Evolutionary conservation across 2,329 filamentous ascomycete genomes (phyloP), one percentile per base, ranked within the genome.

Genomic region (Colletotrichum euphorbiae): DNA sequence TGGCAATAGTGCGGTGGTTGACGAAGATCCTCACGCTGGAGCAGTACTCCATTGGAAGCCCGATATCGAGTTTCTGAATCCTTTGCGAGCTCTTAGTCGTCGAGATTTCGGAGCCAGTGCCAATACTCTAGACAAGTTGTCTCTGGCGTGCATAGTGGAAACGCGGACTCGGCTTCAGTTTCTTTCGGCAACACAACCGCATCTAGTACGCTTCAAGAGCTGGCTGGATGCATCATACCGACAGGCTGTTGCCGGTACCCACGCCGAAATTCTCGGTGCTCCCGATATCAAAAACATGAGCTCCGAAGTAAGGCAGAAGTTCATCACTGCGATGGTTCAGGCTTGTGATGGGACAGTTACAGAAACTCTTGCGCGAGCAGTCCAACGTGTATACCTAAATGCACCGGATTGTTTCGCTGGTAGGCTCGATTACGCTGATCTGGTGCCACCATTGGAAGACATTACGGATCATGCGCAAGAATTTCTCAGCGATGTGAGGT

Each of bases 21-120:
- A 51, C 24, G 63, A 57, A 3, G 64, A 62, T 36, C 15, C 67
- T 2, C 67, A 67, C 8, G 67, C 63, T 0, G 67, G 62, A 6
- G 57, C 12, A 1, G 12, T 62, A 3, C 57, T 69, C 4, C 51
- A 68, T 2, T 69, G 67, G 67, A 69, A 62, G 33, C 67, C 63
- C 15, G 62, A 69, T n/a, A 19, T 57, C 8, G 51, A 68, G 45
- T 62, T 68, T 17, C 31, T 52, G 13, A 38, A 45, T 15, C 28
- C 15, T 3, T 6, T 43, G 19, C 42, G 15, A n/a, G 38, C 62
- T 3, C 1, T 69, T 8, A 36, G 33, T 6, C 12, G 2, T 2
- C 54, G 42, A 4, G 40, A 28, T 6, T 31, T 52, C 2, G 42
- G 2, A 13, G 7, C 15, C 11, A 36, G 19, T 33, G 6, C 7